Evolutionary conservation across 176 grass and related monocot genomes (phyloP).

Genomic region (Aegilops bicornis): DNA sequence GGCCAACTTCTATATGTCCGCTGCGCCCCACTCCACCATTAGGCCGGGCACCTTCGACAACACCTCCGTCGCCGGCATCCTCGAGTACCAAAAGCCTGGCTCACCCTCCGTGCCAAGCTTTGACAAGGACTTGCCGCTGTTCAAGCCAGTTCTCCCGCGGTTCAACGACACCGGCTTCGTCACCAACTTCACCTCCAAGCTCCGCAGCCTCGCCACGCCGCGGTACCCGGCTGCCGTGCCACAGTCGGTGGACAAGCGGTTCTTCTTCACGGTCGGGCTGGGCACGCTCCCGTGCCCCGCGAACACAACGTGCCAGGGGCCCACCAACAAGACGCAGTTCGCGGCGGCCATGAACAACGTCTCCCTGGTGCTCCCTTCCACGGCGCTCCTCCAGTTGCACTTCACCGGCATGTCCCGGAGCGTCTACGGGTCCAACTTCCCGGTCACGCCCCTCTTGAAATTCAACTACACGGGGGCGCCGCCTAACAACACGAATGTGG

Average conservation of each 20-base stretch:
- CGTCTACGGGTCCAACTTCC: conserved; percentile 52
- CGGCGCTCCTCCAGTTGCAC: conserved; percentile 62
- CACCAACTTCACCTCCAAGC: conserved; percentile 49
- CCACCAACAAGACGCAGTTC: conserved; percentile 44
- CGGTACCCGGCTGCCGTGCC: conserved; percentile 55
- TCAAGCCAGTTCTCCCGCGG: conserved; percentile 22
- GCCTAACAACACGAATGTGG: conserved; percentile 53
- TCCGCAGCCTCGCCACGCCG: conserved; percentile 46
- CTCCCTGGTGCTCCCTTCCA: conserved; percentile 50
- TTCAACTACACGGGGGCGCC: conserved; percentile 69
- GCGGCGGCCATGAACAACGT: conserved; percentile 62
- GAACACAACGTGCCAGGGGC: conserved; percentile 50
- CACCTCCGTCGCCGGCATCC: conserved; percentile 49
- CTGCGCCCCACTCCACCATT: conserved; percentile 30
- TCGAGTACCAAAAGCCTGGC: conserved; percentile 43
- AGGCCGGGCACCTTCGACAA: conserved; percentile 38
- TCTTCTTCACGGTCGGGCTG: conserved; percentile 64
- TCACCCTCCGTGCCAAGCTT: conserved; percentile 1
- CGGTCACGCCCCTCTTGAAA: neutral
- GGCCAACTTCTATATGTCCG: conserved; percentile 46
- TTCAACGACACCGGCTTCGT: conserved; percentile 45
- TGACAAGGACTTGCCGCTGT: conserved; percentile 37
- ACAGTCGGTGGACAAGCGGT: conserved; percentile 28
- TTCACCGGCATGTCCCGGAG: conserved; percentile 41
- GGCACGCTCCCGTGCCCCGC: conserved; percentile 51